Percentiles rank a stretch among this genome's conserved stretches.
Evolutionary conservation across 163 green algal genomes (phyloP).

Genomic region (Chlorella variabilis): DNA sequence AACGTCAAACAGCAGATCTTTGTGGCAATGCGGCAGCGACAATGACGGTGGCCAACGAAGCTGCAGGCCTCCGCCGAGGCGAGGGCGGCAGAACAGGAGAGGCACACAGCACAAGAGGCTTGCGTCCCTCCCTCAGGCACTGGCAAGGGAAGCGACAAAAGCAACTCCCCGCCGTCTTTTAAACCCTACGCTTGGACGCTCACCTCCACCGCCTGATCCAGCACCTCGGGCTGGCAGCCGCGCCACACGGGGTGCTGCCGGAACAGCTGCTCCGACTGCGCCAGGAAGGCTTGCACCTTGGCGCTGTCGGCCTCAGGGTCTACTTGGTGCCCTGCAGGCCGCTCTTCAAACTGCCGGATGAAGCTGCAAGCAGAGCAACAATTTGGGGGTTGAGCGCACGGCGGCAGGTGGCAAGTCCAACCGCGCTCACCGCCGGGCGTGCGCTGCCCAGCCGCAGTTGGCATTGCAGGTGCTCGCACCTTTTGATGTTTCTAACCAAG

Average conservation of each 20-base stretch:
- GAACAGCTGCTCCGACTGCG: slow-evolving; percentile 75
- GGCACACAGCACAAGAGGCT: too few species aligned
- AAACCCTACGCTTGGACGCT: too few species aligned
- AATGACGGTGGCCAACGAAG: too few species aligned
- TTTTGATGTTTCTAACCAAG: slow-evolving; percentile 87
- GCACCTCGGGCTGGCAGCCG: slow-evolving; percentile 60
- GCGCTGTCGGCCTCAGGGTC: slow-evolving; percentile 73
- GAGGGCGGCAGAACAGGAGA: too few species aligned
- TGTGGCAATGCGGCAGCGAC: too few species aligned
- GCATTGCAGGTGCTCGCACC: slow-evolving; percentile 47
- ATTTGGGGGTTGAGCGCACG: background rate
- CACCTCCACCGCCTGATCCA: slow-evolving; percentile 85
- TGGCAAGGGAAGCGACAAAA: too few species aligned
- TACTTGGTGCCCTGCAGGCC: slow-evolving; percentile 22
- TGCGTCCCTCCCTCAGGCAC: too few species aligned
- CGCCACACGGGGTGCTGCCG: slow-evolving; percentile 80
- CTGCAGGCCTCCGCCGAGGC: too few species aligned
- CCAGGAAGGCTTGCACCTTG: slow-evolving; percentile 79
- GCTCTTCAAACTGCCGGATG: slow-evolving; percentile 82
- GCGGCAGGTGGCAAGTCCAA: too few species aligned
- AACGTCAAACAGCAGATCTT: background rate
- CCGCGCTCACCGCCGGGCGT: too few species aligned
- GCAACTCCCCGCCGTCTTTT: too few species aligned
- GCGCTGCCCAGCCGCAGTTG: too few species aligned
- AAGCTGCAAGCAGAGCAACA: slow-evolving; percentile 72